Percentiles rank a stretch among this genome's conserved stretches.
These are phyloP conservation scores for Amylostereum areolatum DNA, from an alignment of 1,284 basidiomycete genomes.

Conservation along the genomic window DNA sequence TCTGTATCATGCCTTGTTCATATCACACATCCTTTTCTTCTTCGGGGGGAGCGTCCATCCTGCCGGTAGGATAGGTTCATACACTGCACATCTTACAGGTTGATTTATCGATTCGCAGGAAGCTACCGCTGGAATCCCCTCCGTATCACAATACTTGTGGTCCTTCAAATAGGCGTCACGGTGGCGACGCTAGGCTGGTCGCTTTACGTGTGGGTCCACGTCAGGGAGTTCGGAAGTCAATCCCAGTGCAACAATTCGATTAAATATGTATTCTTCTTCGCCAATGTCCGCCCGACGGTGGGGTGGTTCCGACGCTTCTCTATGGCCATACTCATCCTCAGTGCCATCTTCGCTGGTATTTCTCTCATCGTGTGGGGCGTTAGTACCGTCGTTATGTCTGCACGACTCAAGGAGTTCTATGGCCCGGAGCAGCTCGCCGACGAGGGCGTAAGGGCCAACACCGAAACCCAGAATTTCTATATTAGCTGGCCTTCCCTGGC, in stretches of 20 bases:
- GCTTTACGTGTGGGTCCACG: slow-evolving; percentile 7
- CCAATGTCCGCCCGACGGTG: slow-evolving; percentile 4
- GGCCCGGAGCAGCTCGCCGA: background rate
- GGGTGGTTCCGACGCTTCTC: slow-evolving; percentile 7
- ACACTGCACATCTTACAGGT: background rate
- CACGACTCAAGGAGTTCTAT: background rate
- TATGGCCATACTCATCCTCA: slow-evolving; percentile 4
- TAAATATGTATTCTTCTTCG: slow-evolving; percentile 10
- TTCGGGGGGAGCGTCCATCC: slow-evolving; percentile 1
- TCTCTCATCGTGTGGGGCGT: background rate
- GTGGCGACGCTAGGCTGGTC: slow-evolving; percentile 6
- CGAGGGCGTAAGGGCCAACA: background rate
- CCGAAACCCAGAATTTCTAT: background rate
- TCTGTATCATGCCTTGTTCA: slow-evolving; percentile 9
- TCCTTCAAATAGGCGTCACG: background rate
- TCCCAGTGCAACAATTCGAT: slow-evolving; percentile 4
- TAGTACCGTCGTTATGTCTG: background rate
- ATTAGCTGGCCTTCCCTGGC: background rate
- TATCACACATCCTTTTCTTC: slow-evolving; percentile 9
- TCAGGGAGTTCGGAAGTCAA: background rate
- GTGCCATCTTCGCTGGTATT: slow-evolving; percentile 1
- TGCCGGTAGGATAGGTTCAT: background rate
- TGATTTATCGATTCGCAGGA: background rate
- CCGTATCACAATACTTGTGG: slow-evolving; percentile 3
- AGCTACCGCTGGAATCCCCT: slow-evolving; percentile 7